Percentiles rank a stretch among this genome's conserved stretches.
phyloP scores from a whole-genome alignment of 345 rosid genomes.

The Melastoma malabathricum region DNA sequence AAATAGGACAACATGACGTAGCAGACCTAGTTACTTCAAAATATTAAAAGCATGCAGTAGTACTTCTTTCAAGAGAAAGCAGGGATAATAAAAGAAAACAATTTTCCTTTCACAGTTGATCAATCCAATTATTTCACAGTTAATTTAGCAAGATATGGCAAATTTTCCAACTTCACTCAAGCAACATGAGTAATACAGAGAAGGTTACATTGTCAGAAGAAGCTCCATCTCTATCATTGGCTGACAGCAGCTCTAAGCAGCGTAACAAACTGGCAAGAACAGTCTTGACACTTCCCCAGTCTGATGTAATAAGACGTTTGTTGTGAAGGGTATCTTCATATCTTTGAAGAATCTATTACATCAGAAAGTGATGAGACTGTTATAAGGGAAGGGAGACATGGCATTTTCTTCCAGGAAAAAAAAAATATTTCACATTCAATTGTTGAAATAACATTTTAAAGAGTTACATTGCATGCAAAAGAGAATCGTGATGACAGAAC shows the following conservation, averaged over 20 bases:
- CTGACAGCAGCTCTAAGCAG: conserved; percentile 61
- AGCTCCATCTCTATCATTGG: conserved; percentile 21
- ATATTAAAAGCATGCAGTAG: no score
- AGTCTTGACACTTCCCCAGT: conserved; percentile 53
- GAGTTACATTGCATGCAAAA: neutral
- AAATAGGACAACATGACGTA: no score
- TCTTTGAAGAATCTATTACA: conserved; percentile 58
- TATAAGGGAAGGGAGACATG: neutral
- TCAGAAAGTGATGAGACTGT: conserved; percentile 4
- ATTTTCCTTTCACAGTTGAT: no score
- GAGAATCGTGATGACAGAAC: neutral
- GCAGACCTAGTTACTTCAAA: no score
- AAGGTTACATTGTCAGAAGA: conserved; percentile 29
- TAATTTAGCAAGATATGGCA: no score
- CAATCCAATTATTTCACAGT: no score
- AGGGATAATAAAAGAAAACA: no score
- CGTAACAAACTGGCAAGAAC: conserved; percentile 57
- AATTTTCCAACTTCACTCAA: neutral
- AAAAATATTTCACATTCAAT: neutral
- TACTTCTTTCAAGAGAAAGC: no score
- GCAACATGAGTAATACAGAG: neutral
- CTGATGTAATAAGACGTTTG: conserved; percentile 52
- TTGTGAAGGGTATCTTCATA: conserved; percentile 57
- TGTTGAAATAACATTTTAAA: neutral
- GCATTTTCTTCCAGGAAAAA: neutral